Conservation (phyloP, 805 yeast species). For the Torulaspora maleeae region DNA sequence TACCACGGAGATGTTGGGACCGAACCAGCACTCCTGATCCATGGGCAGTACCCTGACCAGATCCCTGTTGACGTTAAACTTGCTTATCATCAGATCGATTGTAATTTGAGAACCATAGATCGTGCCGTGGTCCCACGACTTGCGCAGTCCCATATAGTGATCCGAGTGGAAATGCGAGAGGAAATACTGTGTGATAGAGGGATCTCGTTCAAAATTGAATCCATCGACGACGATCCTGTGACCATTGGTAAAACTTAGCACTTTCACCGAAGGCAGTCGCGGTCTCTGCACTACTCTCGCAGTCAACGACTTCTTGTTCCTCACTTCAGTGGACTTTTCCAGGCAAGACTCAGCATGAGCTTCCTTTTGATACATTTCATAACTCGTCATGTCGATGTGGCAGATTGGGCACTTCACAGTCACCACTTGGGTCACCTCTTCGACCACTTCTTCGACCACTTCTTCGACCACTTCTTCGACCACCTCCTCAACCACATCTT, state of each 20-base stretch:
- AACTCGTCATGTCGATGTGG: constrained; percentile 35
- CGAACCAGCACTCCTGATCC: constrained; percentile 38
- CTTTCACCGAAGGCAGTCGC: constrained; percentile 53
- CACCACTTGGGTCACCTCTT: constrained; percentile 5
- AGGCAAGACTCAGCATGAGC: constrained; percentile 56
- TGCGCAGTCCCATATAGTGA: constrained; percentile 83
- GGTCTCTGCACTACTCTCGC: constrained; percentile 5
- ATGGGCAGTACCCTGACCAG: constrained; percentile 41
- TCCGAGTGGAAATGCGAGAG: constrained; percentile 88
- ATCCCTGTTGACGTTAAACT: constrained; percentile 51
- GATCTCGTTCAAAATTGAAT: constrained; percentile 42
- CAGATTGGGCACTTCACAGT: constrained; percentile 51
- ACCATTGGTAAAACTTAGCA: constrained; percentile 40
- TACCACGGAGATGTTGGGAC: constrained; percentile 49
- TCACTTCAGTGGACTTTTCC: constrained; percentile 15
- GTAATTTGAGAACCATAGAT: constrained; percentile 75
- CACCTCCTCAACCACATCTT: constrained; percentile 8
- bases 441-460: constrained; percentile 6
- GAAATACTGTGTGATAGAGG: constrained; percentile 49
- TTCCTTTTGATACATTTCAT: constrained; percentile 42
- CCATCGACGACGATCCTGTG: constrained; percentile 60
- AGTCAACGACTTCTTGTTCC: background rate
- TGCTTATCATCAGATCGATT: constrained; percentile 47
- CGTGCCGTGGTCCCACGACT: constrained; percentile 67
- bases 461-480: constrained; percentile 3